These are phyloP conservation scores for Exophiala spinifera DNA, from an alignment of 2,329 filamentous ascomycete genomes.

Conservation along the genomic window DNA sequence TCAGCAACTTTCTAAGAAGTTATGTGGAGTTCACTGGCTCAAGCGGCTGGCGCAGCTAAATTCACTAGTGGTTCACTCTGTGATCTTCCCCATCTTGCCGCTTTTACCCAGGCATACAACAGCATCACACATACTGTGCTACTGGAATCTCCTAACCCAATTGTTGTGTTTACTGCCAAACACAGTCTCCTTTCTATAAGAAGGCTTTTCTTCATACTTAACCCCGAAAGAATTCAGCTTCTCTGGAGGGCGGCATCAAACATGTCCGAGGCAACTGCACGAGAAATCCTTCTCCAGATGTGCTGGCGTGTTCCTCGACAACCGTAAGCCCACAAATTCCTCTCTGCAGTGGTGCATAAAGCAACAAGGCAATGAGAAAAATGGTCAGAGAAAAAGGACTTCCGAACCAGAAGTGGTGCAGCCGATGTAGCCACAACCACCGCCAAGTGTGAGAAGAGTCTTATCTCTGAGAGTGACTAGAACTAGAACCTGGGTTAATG, in stretches of 20 bases:
- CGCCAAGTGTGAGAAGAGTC: neutral
- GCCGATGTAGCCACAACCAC: neutral
- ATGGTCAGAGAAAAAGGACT: slow-evolving; percentile 1
- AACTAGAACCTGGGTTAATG: neutral
- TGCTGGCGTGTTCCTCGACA: neutral
- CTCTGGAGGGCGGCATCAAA: too few species aligned
- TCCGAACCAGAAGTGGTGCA: neutral
- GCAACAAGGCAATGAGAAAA: slow-evolving; percentile 25
- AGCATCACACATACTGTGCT: too few species aligned
- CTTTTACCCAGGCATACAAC: too few species aligned
- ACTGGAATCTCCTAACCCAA: too few species aligned
- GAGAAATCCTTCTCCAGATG: too few species aligned
- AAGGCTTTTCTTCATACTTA: too few species aligned
- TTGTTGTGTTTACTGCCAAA: too few species aligned
- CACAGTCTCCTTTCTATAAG: too few species aligned
- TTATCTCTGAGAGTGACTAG: neutral
- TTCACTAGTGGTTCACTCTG: neutral
- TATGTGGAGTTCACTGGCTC: too few species aligned
- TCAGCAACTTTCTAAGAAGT: too few species aligned
- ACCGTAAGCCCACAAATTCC: neutral
- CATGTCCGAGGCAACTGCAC: too few species aligned
- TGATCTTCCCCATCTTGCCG: neutral
- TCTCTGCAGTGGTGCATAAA: slow-evolving; percentile 18
- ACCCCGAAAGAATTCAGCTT: too few species aligned
- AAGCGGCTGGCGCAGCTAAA: neutral